Evolutionary conservation across 2,329 filamentous ascomycete species (phyloP).

Genomic region (Dothistroma septosporum): DNA sequence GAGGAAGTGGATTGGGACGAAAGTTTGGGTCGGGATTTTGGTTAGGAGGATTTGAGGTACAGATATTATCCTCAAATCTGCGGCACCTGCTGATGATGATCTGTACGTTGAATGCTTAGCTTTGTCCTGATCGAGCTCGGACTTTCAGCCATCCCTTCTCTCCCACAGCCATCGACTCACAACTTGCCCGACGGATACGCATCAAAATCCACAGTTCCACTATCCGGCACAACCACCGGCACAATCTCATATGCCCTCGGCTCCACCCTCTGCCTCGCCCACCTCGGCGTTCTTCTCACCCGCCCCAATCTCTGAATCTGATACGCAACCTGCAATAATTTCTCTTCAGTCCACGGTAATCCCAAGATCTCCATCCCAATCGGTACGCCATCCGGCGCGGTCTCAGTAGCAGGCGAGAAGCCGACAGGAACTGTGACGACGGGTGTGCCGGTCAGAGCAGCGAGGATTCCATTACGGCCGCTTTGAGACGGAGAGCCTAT

Average conservation of each 20-base stretch:
- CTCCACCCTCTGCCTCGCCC: slow-evolving; percentile 42
- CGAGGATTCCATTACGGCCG: slow-evolving; percentile 58
- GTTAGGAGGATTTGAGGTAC: slow-evolving; percentile 20
- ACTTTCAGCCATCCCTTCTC: too few species aligned
- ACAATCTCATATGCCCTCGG: slow-evolving; percentile 41
- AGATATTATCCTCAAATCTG: too few species aligned
- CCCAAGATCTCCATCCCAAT: slow-evolving; percentile 64
- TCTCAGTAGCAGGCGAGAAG: slow-evolving; percentile 47
- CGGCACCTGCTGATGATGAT: too few species aligned
- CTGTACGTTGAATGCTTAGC: too few species aligned
- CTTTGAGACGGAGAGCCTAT: slow-evolving; percentile 54
- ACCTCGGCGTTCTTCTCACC: slow-evolving; percentile 46
- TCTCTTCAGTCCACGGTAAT: slow-evolving; percentile 52
- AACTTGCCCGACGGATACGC: slow-evolving; percentile 48
- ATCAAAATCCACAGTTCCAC: slow-evolving; percentile 37
- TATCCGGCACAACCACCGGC: slow-evolving; percentile 45
- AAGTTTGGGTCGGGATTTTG: slow-evolving; percentile 39
- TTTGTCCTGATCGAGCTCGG: too few species aligned
- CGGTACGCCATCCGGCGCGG: slow-evolving; percentile 56
- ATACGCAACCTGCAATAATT: slow-evolving; percentile 53
- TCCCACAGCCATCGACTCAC: neutral
- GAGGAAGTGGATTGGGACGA: slow-evolving; percentile 39
- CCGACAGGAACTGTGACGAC: slow-evolving; percentile 53
- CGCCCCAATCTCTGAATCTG: slow-evolving; percentile 47
- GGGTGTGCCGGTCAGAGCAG: slow-evolving; percentile 51